phyloP scores from a whole-genome alignment of 805 yeast genomes.

The Ascoidea asiatica region DNA sequence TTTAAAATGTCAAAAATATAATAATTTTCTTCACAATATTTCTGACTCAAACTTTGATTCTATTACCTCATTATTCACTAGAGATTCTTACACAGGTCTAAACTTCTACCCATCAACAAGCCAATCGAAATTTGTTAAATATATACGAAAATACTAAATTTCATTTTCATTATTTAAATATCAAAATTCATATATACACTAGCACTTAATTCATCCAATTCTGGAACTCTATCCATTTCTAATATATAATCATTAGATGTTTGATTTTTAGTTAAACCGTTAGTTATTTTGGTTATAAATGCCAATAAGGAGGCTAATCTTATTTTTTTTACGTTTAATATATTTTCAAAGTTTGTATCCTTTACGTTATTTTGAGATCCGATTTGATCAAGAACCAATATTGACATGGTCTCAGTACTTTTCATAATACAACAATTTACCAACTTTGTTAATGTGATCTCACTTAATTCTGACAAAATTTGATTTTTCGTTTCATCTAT shows the following conservation, averaged over 20 bases:
- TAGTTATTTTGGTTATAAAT: slow-evolving; percentile 51
- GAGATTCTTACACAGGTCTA: slow-evolving; percentile 76
- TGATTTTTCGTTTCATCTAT: slow-evolving; percentile 32
- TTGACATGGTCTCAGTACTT: slow-evolving; percentile 20
- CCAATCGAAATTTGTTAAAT: slow-evolving; percentile 45
- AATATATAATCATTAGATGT: slow-evolving; percentile 29
- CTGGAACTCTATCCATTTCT: slow-evolving; percentile 37
- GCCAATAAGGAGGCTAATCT: slow-evolving; percentile 65
- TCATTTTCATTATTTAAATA: no score
- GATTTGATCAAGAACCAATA: slow-evolving; percentile 6
- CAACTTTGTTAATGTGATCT: slow-evolving; percentile 20
- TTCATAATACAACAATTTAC: slow-evolving; percentile 23
- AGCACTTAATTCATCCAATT: slow-evolving; percentile 80
- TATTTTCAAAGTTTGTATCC: slow-evolving; percentile 14
- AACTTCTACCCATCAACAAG: slow-evolving; percentile 59
- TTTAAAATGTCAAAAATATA: slow-evolving; percentile 53
- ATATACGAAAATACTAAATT: no score
- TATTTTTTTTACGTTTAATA: slow-evolving; percentile 19
- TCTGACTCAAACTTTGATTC: no score
- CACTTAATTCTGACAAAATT: slow-evolving; percentile 19
- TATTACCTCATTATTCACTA: slow-evolving; percentile 40
- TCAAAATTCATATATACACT: slow-evolving; percentile 73
- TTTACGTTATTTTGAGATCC: slow-evolving; percentile 8
- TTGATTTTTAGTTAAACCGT: slow-evolving; percentile 33
- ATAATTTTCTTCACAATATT: no score